Base-by-base conservation (phyloP, 2,329 filamentous ascomycete species). In the Colletotrichum sp. region DNA sequence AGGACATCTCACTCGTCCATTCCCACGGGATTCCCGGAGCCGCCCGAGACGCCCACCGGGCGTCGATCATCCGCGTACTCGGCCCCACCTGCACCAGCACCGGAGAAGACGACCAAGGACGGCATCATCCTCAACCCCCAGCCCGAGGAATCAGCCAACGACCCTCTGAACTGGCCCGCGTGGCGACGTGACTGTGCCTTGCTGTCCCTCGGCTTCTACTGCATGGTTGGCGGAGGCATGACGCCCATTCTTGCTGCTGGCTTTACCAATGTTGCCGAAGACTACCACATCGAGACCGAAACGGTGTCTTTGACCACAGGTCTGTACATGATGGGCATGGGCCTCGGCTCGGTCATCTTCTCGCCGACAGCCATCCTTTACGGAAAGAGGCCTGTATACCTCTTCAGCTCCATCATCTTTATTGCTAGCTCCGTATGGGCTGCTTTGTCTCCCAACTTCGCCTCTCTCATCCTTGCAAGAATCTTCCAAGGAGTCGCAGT, bases 41-140 rank as follows among this genome's bases (percentile, higher is more conserved):
- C 71, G 62, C 39, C 21, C 77, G 81, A 69, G 36, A 79, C 73
- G 16, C 76, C 63, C 26, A 71, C 30, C 18, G 76, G 78, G 28
- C 69, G 69, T 32, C 71, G 67, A 15, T 71, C 73, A 16, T 68
- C 76, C 8, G 39, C 59, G 2, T 28, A 69, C 9, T 63, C 78
- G 26, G 65, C 52, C 66, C 57, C 76, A 77, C 70, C 72, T 8
- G 78, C 78, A 21, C 44, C 44, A 49, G 2, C 44, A 21, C 44
- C n/a, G 21, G 84, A 83, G 86, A 98, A 98, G 87, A 93, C 89
- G 78, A 98, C 96, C 3, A 86, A 90, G 44, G 94, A 98, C 82
- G 96, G 96, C 18, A 95, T 98, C 80, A 95, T 99, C 71, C 87
- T 99, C 16, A 94, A 98, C 0, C 96, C 96, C 0, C 96, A 99